A percentile compares a stretch with the other conserved stretches of the same genome.
phyloP scores from a whole-genome alignment of 768 basidiomycete species.

The Suillus ampliporus region DNA sequence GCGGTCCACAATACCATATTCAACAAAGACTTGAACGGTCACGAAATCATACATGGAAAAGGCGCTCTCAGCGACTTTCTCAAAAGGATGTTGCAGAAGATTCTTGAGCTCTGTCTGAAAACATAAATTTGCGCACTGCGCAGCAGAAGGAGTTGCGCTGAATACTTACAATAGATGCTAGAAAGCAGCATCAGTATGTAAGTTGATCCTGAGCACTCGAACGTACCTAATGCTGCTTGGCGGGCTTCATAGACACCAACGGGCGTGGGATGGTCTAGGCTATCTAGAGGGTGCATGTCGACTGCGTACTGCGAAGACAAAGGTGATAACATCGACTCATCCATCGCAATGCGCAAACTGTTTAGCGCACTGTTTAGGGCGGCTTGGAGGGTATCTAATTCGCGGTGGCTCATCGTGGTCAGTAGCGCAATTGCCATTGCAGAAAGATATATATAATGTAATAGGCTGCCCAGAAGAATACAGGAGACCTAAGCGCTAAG shows the following conservation, averaged over 20 bases:
- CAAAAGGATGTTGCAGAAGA: conserved; percentile 11
- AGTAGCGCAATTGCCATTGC: not conserved
- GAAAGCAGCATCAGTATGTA: not conserved
- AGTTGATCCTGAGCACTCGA: not conserved
- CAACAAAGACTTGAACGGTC: conserved; percentile 20
- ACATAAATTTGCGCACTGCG: not conserved
- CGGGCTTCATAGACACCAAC: conserved; percentile 8
- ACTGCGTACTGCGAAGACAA: conserved; percentile 1
- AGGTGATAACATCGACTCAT: not conserved
- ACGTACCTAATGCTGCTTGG: conserved; percentile 4
- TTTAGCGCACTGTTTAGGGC: conserved; percentile 4
- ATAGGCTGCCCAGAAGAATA: not conserved
- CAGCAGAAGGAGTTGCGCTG: not conserved
- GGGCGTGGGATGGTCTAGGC: not conserved
- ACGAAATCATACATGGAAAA: conserved; percentile 24
- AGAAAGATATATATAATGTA: not conserved
- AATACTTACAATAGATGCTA: not conserved
- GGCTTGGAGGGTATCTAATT: not conserved
- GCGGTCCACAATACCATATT: conserved; percentile 22
- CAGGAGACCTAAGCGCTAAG: too few species aligned
- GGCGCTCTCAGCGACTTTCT: conserved; percentile 7
- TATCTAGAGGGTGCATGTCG: conserved; percentile 7
- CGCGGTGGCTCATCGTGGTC: not conserved
- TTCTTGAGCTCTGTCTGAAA: conserved; percentile 8
- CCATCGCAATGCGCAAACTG: not conserved